These are phyloP conservation scores for Cryphonectria nitschkei DNA, from an alignment of 2,329 filamentous ascomycete genomes.

Conservation along the genomic window DNA sequence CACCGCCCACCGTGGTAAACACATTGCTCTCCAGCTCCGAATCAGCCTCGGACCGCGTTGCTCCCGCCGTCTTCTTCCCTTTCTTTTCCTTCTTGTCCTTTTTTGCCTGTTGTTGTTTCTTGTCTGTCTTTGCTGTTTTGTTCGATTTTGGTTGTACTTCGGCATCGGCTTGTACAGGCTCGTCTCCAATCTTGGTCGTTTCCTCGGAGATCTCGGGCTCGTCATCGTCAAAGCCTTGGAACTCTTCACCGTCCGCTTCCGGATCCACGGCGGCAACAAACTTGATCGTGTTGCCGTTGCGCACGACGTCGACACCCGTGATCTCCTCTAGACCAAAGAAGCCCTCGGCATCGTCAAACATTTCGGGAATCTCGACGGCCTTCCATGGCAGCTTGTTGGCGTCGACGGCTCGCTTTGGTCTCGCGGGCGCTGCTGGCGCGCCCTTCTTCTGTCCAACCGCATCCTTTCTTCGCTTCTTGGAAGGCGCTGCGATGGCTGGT, in stretches of 20 bases:
- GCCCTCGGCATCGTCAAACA: constrained; percentile 86
- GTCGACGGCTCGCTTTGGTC: constrained; percentile 48
- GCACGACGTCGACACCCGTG: constrained; percentile 85
- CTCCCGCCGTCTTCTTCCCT: constrained; percentile 41
- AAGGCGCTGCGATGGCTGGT: constrained; percentile 10
- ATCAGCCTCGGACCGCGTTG: constrained; percentile 40
- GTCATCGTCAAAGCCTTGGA: constrained; percentile 40
- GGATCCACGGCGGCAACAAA: constrained; percentile 48
- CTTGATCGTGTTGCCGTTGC: constrained; percentile 60
- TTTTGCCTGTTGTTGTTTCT: constrained; percentile 36
- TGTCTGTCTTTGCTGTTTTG: constrained; percentile 35
- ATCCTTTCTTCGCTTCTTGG: constrained; percentile 35
- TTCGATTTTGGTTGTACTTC: constrained; percentile 29
- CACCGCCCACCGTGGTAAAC: constrained; percentile 60
- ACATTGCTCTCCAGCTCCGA: constrained; percentile 49
- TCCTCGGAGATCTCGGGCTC: constrained; percentile 29
- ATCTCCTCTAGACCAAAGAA: constrained; percentile 93
- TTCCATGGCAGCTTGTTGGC: constrained; percentile 60
- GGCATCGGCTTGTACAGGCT: constrained; percentile 24
- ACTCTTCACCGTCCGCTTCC: constrained; percentile 38
- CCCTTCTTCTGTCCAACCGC: constrained; percentile 29
- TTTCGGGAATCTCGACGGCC: constrained; percentile 69
- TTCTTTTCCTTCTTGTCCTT: constrained; percentile 35
- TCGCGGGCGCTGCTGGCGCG: constrained; percentile 30
- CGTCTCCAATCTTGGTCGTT: constrained; percentile 27